Conservation (phyloP, 768 basidiomycete species). For the Tephrocybe sp. region DNA sequence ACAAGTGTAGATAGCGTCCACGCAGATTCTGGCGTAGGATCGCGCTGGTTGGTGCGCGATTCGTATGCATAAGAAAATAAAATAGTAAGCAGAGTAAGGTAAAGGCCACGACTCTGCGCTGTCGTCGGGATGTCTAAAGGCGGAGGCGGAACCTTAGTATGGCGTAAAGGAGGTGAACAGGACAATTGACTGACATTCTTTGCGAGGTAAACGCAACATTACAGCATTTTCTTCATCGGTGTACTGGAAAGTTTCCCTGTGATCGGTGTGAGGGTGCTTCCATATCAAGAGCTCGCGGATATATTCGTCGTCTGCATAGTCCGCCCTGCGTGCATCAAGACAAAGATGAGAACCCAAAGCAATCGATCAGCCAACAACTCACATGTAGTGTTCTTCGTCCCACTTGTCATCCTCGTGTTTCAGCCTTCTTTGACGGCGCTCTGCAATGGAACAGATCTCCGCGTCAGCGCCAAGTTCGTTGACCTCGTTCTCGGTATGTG, state of each 20-base stretch:
- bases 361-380: slow-evolving; percentile 18
- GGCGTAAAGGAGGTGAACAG: background rate
- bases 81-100: slow-evolving; percentile 67
- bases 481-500: slow-evolving; percentile 78
- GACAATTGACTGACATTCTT: slow-evolving; percentile 44
- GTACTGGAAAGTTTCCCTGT: slow-evolving; percentile 43
- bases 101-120: slow-evolving; percentile 58
- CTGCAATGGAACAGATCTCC: slow-evolving; percentile 51
- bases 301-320: slow-evolving; percentile 75
- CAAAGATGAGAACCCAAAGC: background rate
- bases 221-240: slow-evolving; percentile 70
- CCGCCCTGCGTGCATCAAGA: slow-evolving; percentile 53
- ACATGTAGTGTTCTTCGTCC: slow-evolving; percentile 88
- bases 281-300: slow-evolving; percentile 72
- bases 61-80: slow-evolving; percentile 86
- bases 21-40: slow-evolving; percentile 85
- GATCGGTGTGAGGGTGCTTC: slow-evolving; percentile 52
- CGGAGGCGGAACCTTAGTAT: background rate
- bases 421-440: slow-evolving; percentile 54
- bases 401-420: slow-evolving; percentile 75
- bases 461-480: slow-evolving; percentile 74
- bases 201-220: slow-evolving; percentile 59
- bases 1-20: slow-evolving; percentile 80
- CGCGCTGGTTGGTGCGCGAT: slow-evolving; percentile 70
- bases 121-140: slow-evolving; percentile 59